A percentile compares a stretch with the other conserved stretches of the same genome.
Conservation (phyloP, 169 alveolate species). For the Miamiensis avidus region DNA sequence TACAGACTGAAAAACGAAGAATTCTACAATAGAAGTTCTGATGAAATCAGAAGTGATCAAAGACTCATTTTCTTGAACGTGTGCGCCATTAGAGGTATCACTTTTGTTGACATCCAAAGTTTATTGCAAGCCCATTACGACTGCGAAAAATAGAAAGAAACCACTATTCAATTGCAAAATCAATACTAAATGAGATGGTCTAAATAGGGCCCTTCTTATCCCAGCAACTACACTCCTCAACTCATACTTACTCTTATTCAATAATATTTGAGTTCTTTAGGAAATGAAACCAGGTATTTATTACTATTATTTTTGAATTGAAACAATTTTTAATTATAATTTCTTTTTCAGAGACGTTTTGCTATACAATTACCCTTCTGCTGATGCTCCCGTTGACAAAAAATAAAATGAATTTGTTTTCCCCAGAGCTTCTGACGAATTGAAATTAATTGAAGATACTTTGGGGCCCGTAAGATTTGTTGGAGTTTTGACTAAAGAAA, state of each 20-base stretch:
- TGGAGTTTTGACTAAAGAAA: slow-evolving; percentile 7
- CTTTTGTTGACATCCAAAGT: slow-evolving; percentile 40
- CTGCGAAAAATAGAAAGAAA: slow-evolving; percentile 5
- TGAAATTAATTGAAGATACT: slow-evolving; percentile 24
- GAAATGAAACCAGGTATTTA: slow-evolving; percentile 19
- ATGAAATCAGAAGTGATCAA: slow-evolving; percentile 9
- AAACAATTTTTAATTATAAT: not conserved
- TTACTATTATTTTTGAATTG: not conserved
- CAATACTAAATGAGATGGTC: slow-evolving; percentile 53
- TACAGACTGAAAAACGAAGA: not conserved
- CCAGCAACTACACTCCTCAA: slow-evolving; percentile 41
- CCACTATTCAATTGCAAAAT: slow-evolving; percentile 10
- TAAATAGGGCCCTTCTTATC: slow-evolving; percentile 11
- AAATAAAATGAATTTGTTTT: slow-evolving; percentile 21
- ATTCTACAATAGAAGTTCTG: not conserved
- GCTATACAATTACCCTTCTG: slow-evolving; percentile 43
- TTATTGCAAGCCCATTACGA: slow-evolving; percentile 9
- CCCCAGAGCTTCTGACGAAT: slow-evolving; percentile 51
- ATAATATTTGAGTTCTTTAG: slow-evolving; percentile 11
- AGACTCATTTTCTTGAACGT: slow-evolving; percentile 35
- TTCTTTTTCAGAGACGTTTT: slow-evolving; percentile 29
- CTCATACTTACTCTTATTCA: slow-evolving; percentile 12
- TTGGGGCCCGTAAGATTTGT: slow-evolving; percentile 39
- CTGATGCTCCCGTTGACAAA: slow-evolving; percentile 38
- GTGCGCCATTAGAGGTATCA: slow-evolving; percentile 28